Conservation (phyloP, 2,329 filamentous ascomycete species). For the Pestalotiopsis sp. region DNA sequence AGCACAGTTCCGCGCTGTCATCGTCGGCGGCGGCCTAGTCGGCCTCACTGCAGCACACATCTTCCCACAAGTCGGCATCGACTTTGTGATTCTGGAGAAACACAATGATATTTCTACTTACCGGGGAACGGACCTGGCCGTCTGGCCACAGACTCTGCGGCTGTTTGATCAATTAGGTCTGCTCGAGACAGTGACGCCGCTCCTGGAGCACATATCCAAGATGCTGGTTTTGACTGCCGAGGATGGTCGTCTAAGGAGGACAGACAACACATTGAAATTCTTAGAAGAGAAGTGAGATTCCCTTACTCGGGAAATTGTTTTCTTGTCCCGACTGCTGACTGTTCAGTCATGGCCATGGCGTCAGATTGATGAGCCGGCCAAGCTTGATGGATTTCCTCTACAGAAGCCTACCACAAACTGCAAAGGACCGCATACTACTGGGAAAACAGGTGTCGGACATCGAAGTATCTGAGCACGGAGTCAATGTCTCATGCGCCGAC, state of each 20-base stretch:
- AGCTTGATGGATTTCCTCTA: background rate
- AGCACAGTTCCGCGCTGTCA: slow-evolving; percentile 20
- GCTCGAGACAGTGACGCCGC: background rate
- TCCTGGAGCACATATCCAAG: background rate
- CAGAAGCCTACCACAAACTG: background rate
- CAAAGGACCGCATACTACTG: background rate
- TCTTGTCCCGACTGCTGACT: background rate
- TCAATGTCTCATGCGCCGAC: background rate
- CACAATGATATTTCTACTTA: background rate
- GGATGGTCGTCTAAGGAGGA: background rate
- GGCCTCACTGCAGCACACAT: slow-evolving; percentile 29
- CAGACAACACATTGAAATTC: background rate
- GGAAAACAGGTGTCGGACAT: background rate
- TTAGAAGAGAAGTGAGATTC: background rate
- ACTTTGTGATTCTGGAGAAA: slow-evolving; percentile 39
- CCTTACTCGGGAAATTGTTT: background rate
- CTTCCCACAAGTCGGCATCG: slow-evolving; percentile 30
- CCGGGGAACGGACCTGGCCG: background rate
- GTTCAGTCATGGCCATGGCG: background rate
- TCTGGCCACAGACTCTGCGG: slow-evolving; percentile 7
- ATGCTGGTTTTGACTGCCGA: background rate
- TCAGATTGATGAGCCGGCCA: background rate
- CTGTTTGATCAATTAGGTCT: background rate
- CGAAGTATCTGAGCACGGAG: background rate
- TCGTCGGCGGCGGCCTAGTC: slow-evolving; percentile 28